These are phyloP conservation scores for Trichoderma sp. DNA, from an alignment of 2,329 filamentous ascomycete genomes.

Conservation along the genomic window DNA sequence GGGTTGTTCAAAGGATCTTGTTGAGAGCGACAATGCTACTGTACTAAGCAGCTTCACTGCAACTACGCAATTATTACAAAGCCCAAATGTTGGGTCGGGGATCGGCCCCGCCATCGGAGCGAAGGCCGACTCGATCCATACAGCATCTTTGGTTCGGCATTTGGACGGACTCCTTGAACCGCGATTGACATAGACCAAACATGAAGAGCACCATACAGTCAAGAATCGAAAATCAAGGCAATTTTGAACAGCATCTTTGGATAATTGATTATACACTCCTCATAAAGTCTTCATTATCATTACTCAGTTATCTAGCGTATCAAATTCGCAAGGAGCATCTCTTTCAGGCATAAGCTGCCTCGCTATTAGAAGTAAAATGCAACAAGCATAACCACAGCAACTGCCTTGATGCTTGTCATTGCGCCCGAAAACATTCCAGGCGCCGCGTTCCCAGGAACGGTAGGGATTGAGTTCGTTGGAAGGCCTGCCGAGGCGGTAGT, in stretches of 20 bases:
- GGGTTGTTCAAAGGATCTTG: background rate
- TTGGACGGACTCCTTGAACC: background rate
- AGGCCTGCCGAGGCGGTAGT: constrained; percentile 1
- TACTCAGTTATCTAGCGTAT: background rate
- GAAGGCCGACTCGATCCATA: background rate
- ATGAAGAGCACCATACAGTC: background rate
- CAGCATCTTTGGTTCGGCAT: background rate
- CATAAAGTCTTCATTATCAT: constrained; percentile 5
- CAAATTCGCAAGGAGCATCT: background rate
- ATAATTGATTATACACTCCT: background rate
- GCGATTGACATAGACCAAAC: background rate
- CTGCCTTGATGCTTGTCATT: background rate
- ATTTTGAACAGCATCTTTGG: accelerated
- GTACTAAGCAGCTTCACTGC: background rate
- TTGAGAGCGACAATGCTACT: background rate
- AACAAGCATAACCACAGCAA: background rate
- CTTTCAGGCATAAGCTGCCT: background rate
- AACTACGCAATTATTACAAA: background rate
- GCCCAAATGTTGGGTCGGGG: background rate
- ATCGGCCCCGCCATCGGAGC: background rate
- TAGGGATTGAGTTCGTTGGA: background rate
- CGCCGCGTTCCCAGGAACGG: background rate
- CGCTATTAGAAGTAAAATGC: constrained; percentile 7
- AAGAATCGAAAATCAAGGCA: background rate
- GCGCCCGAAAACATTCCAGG: background rate